Evolutionary conservation across 2,329 filamentous ascomycete species (phyloP), one percentile per base, ranked within the genome.

Genomic region (Exophiala oligosperma): DNA sequence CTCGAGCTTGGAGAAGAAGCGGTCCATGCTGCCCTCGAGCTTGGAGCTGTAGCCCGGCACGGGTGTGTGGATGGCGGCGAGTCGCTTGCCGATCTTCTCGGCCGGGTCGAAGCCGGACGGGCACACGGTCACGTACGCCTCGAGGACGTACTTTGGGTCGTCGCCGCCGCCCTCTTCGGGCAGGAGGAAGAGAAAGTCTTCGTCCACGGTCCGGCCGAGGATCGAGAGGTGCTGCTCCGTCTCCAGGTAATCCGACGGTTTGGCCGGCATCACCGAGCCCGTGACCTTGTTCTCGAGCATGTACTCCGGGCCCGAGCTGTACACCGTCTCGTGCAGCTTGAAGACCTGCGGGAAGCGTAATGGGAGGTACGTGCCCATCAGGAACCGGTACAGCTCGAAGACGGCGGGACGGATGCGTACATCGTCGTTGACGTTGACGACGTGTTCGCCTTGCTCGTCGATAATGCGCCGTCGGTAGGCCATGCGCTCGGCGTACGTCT

Each of bases 171-270:
- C 60, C 17, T 65, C 55, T 35, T 74, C 73, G 0, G 81, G 81
- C 0, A 85, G 71, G 0, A 88, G 76, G 60, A 88, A 70, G 2
- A 87, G 71, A 66, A 86, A 83, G 54, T 88, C 85, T 47, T 80
- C 79, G 63, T 87, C 85, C 26, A 87, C 70, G 52, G 81, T 79
- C 9, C 73, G 71, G 29, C 77, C 79, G 0, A 87, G 70, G 2
- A 75, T 76, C 46, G 74, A 67, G 2, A 86, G 17, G 17, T 17
- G 17, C 17, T 17, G 17, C 17, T 17, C 17, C 17, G 17, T 17
- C 17, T 17, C 17, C 17, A 17, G 17, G 17, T 17, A 17, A 17
- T 17, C 17, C 17, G 56, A 62, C 0, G 79, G 54, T 9, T 61
- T 63, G 8, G 71, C 67, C 0, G 79, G 76, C 3, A 81, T 72